Conservation (phyloP, 2,329 filamentous ascomycete species). For the Aspergillus sp. region DNA sequence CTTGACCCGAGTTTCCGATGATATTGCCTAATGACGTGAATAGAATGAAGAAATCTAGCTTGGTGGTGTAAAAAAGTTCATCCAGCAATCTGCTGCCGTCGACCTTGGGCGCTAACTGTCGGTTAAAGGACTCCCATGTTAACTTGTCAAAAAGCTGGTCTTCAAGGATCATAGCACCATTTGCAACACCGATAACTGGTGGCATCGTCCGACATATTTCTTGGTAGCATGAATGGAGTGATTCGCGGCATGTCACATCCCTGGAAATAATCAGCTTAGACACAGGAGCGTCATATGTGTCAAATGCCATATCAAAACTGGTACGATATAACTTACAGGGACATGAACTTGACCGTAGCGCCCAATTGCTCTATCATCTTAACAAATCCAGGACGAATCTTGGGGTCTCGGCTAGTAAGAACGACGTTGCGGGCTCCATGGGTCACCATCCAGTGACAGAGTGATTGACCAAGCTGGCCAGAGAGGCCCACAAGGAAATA, state of each 20-base stretch:
- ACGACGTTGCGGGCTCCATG: slow-evolving; percentile 4
- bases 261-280: too few relatives aligned
- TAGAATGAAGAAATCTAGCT: slow-evolving; percentile 14
- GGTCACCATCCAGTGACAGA: slow-evolving; percentile 4
- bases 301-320: too few relatives aligned
- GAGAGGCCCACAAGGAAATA: slow-evolving; percentile 6
- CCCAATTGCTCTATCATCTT: neutral
- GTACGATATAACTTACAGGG: neutral
- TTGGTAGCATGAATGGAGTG: neutral
- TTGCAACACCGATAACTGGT: slow-evolving; percentile 11
- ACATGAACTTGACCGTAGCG: neutral
- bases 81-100: slow-evolving; percentile 5
- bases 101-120: slow-evolving; percentile 8
- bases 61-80: slow-evolving; percentile 4
- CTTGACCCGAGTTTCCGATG: slow-evolving; percentile 8
- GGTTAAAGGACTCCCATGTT: neutral
- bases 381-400: neutral
- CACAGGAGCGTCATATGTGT: too few relatives aligned
- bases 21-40: slow-evolving; percentile 6
- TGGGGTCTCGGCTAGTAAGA: slow-evolving; percentile 5
- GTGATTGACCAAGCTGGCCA: slow-evolving; percentile 2
- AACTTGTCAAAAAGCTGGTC: slow-evolving; percentile 9
- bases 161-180: slow-evolving; percentile 14
- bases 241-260: neutral
- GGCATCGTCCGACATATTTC: neutral